Evolutionary conservation across 176 grass and related monocot genomes (phyloP).

Genomic region (Oropetium thomaeum): DNA sequence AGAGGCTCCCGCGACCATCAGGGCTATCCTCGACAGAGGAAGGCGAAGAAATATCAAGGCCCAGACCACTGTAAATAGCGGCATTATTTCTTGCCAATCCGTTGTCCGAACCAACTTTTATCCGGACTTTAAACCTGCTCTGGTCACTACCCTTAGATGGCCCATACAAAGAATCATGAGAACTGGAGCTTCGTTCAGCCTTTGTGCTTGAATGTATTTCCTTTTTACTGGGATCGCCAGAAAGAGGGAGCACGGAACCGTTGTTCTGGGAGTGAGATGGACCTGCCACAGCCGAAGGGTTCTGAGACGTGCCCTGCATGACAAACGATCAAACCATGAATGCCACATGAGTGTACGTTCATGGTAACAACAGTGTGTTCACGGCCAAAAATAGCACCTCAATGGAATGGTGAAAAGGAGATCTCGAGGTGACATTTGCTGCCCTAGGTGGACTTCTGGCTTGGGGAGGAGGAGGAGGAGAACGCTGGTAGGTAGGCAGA

Average conservation of each 20-base stretch:
- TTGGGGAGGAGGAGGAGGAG: slow-evolving; percentile 52
- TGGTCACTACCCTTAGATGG: slow-evolving; percentile 52
- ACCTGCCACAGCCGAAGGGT: slow-evolving; percentile 35
- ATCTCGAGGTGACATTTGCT: slow-evolving; percentile 49
- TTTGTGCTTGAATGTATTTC: slow-evolving; percentile 37
- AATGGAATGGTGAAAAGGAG: slow-evolving; percentile 54
- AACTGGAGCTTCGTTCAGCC: slow-evolving; percentile 33
- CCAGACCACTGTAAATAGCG: slow-evolving; percentile 86
- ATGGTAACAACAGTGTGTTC: slow-evolving; percentile 26
- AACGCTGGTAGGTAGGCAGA: slow-evolving; percentile 82
- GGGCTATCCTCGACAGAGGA: slow-evolving; percentile 85
- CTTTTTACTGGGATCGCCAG: slow-evolving; percentile 53
- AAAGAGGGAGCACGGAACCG: slow-evolving; percentile 29
- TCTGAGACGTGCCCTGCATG: slow-evolving; percentile 55
- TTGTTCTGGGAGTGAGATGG: slow-evolving; percentile 56
- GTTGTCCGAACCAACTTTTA: slow-evolving; percentile 82
- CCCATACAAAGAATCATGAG: slow-evolving; percentile 47
- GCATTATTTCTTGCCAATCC: slow-evolving; percentile 72
- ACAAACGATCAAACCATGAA: slow-evolving; percentile 41
- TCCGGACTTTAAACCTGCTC: slow-evolving; percentile 90
- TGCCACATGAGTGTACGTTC: slow-evolving; percentile 22
- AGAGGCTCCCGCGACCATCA: slow-evolving; percentile 50
- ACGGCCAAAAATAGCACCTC: slow-evolving; percentile 61
- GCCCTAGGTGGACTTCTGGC: slow-evolving; percentile 60
- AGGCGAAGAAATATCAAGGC: slow-evolving; percentile 89